Evolutionary conservation across 192 early-diverging fungal species (phyloP).

Genomic region (Entomortierella lignicola): DNA sequence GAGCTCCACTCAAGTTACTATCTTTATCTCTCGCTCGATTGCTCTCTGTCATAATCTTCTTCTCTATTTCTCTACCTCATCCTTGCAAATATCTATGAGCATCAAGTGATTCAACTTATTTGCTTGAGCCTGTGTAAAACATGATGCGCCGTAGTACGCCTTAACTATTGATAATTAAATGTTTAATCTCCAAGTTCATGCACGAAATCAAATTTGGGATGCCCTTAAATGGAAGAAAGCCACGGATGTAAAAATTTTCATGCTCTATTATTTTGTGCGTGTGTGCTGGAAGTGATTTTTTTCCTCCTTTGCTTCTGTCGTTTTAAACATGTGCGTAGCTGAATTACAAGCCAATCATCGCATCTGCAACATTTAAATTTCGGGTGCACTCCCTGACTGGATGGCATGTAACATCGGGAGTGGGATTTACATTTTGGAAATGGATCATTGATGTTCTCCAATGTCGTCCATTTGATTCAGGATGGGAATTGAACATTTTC

Average conservation of each 20-base stretch:
- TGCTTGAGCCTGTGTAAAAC: no score
- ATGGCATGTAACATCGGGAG: not conserved
- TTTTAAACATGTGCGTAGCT: conserved; percentile 48
- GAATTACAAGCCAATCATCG: not conserved
- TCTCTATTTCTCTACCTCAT: no score
- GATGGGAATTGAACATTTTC: not conserved
- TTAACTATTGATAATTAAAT: no score
- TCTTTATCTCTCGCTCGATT: no score
- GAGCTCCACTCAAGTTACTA: no score
- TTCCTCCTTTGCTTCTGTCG: conserved; percentile 50
- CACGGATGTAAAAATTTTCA: conserved; percentile 32
- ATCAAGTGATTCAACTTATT: no score
- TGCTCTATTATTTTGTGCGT: conserved; percentile 17
- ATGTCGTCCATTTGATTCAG: conserved; percentile 1
- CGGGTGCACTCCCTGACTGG: conserved; percentile 6
- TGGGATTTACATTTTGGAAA: not conserved
- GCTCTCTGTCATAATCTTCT: no score
- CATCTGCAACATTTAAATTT: not conserved
- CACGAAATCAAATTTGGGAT: no score
- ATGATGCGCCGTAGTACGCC: no score
- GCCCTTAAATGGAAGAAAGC: conserved; percentile 21
- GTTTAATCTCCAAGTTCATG: no score
- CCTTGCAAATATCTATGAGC: no score
- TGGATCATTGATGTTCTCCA: conserved; percentile 4
- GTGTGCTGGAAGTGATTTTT: conserved; percentile 4